Evolutionary conservation across 768 basidiomycete species (phyloP), one percentile per base, ranked within the genome.

Genomic region (Saitozyma sp.): DNA sequence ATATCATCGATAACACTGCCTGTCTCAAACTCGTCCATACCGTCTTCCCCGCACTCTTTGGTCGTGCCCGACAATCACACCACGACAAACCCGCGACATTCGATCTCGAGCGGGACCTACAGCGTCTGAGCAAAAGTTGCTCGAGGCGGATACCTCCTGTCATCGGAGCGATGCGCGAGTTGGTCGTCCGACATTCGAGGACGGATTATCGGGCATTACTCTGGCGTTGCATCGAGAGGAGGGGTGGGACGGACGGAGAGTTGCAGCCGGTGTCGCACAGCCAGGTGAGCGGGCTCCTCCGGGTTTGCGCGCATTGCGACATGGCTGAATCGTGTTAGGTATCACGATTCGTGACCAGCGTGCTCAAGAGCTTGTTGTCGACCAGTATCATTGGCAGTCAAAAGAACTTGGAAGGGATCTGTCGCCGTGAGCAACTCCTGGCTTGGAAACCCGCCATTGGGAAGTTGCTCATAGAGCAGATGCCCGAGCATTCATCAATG

Each of bases 401-500:
- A n/a, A 57, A 69, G n/a, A 73, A 73, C 55, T 54, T 58, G 3
- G 38, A 49, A 5, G 53, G 38, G 0, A n/a, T 68, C 8, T 0
- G 17, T 37, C 39, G 53, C 9, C 57, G 67, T 68, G 17, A 61
- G 58, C n/a, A 46, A 2, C 13, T 17, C 11, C 13, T 46, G 13
- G 13, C 2, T 46, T 17, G 45, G n/a, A 17, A 46, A 13, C 6
- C 11, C 6, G 45, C 45, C 45, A 29, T 29, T 29, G 29, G 5
- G 29, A 5, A 2, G n/a, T 38, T 40, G 56, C 56, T 63, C 59
- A 66, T 40, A 38, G 29, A 6, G 16, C 55, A 94, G 93, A 86
- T 69, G 83, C 92, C 50, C 86, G 88, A 62, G 79, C 81, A n/a
- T 88, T 95, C 66, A 85, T 98, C 50, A 77, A 82, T 13, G 84